Conservation (phyloP, 225 moss, liverwort and hornwort genomes). For the Ulota crispa region DNA sequence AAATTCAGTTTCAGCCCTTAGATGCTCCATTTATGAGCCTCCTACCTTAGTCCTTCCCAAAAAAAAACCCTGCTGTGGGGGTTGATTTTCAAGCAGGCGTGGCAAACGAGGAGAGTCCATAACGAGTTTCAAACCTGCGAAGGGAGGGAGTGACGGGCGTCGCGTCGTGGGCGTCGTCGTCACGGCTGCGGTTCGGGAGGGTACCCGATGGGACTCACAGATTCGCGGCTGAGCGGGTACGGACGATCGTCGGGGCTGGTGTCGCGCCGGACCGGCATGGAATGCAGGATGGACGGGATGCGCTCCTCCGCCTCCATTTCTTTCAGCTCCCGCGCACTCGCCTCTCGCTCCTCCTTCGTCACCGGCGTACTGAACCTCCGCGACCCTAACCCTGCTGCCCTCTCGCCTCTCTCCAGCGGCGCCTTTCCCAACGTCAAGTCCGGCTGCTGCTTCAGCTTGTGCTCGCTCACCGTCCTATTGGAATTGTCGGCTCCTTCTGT, state of each 20-base stretch:
- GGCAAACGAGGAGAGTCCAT: too few species aligned
- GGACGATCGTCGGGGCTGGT: conserved; percentile 28
- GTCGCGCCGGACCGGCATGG: conserved; percentile 18
- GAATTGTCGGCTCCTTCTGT: neutral
- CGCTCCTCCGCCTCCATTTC: conserved; percentile 34
- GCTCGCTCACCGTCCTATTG: conserved; percentile 23
- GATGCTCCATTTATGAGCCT: too few species aligned
- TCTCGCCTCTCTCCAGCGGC: conserved; percentile 24
- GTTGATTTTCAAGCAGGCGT: too few species aligned
- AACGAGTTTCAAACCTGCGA: neutral
- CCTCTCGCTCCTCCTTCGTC: conserved; percentile 31
- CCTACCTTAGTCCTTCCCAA: too few species aligned
- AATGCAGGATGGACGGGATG: conserved; percentile 41
- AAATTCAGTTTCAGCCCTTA: too few species aligned
- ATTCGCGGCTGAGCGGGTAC: conserved; percentile 28
- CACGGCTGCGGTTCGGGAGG: conserved; percentile 36
- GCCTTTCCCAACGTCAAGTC: conserved; percentile 34
- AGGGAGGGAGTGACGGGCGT: too few species aligned
- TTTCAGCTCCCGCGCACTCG: neutral
- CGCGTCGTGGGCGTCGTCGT: neutral
- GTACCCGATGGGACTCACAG: conserved; percentile 35
- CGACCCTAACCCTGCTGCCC: conserved; percentile 8
- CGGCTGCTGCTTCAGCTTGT: neutral
- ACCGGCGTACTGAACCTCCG: conserved; percentile 32
- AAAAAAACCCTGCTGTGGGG: too few species aligned